A percentile compares a stretch with the other conserved stretches of the same genome.
These are phyloP conservation scores for Claviceps spartinae DNA, from an alignment of 2,329 filamentous ascomycete genomes.

Conservation along the genomic window DNA sequence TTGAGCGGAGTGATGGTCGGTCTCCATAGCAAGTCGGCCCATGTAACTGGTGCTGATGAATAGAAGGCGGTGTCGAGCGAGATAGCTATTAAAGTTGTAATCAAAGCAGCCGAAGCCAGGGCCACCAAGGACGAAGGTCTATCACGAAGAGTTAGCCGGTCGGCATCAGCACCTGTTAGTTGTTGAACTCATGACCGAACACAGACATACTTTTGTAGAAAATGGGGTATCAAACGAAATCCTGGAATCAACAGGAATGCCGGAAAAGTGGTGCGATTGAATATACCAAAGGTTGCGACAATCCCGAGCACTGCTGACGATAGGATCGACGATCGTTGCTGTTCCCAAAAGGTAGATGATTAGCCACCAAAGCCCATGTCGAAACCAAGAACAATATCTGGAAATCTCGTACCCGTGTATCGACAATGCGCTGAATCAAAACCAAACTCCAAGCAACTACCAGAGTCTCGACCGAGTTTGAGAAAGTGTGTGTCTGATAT, in stretches of 20 bases:
- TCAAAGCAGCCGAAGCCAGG: conserved; percentile 48
- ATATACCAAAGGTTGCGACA: conserved; percentile 71
- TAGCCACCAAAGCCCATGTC: conserved; percentile 13
- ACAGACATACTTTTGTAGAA: conserved; percentile 56
- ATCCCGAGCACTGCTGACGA: conserved; percentile 69
- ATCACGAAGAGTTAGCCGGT: conserved; percentile 10
- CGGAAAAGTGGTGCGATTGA: conserved; percentile 95
- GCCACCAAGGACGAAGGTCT: conserved; percentile 49
- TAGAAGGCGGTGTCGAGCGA: conserved; percentile 81
- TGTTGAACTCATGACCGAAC: not conserved
- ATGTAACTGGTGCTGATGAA: conserved; percentile 45
- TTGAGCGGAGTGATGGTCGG: conserved; percentile 68
- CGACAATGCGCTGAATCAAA: conserved; percentile 72
- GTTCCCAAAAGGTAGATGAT: conserved; percentile 3
- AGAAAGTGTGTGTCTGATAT: conserved; percentile 96
- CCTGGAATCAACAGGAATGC: conserved; percentile 81
- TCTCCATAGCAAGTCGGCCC: conserved; percentile 46
- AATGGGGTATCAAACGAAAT: conserved; percentile 72
- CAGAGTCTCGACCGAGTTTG: conserved; percentile 90
- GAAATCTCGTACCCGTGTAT: conserved; percentile 50
- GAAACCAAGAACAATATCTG: not conserved
- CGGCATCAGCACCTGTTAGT: not conserved
- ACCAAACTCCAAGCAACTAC: conserved; percentile 89
- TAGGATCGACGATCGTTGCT: conserved; percentile 63
- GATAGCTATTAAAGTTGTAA: conserved; percentile 61